Base-by-base conservation (phyloP, 306 rosid species). In the Citrullus mucosospermus region DNA sequence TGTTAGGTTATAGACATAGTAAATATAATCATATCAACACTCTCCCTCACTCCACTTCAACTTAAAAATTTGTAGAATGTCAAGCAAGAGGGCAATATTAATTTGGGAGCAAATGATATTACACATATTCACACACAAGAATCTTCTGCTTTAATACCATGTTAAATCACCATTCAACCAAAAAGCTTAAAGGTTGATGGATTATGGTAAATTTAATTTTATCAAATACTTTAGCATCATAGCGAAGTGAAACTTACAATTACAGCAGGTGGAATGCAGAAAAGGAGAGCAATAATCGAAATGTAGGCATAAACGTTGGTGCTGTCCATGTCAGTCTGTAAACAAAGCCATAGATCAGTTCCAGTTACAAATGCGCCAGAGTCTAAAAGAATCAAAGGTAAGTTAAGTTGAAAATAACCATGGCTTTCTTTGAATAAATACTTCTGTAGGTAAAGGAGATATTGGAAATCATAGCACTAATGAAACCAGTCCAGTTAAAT, bases 291-390 rank as follows among this genome's bases (percentile, higher is more conserved):
- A 56, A 93, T 93, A 87, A 93, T 91, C 43, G 98, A 90, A 78
- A 93, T 93, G 83, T 93, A 93, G 73, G 98, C 97, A 80, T 93
- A 93, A 83, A 93, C 18, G 82, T 93, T 93, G 41, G 98, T 93
- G 81, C 98, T 94, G 25, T 93, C 98, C 98, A 93, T 81, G 65
- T 90, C 98, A 78, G 98, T 93, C 98, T 93, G 97, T 78, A 48
- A 30, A 36, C 63, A 78, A n/a, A 61, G 15, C 89, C n/a, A 79
- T 28, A 80, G 25, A 55, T 67, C 6, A 75, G 65, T 34, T 72
- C 50, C 16, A 18, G 60, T 66, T 80, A 7, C 20, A 74, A 28
- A 9, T 44, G 38, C 6, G 28, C 28, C 15, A 6, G 14, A 44
- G 55, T 62, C 74, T 60, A 75, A 69, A 81, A 50, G 56, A 74